These are phyloP conservation scores for Lathyrus oleraceus DNA, from an alignment of 306 rosid genomes.

Conservation along the genomic window DNA sequence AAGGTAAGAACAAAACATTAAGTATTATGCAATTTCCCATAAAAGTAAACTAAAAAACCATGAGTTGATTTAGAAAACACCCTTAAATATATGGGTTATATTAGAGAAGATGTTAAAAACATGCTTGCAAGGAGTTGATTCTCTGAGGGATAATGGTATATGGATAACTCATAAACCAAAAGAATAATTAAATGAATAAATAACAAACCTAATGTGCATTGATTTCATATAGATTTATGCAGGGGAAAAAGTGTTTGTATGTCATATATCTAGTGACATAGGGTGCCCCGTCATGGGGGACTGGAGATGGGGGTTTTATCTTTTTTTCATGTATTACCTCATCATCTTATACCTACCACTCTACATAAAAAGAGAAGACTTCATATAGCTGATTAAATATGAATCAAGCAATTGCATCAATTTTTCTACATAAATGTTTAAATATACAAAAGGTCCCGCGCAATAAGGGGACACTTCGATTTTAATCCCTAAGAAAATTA, in stretches of 20 bases:
- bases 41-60: conserved; percentile 27
- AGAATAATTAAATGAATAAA: not conserved
- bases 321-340: conserved; percentile 3
- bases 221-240: conserved; percentile 22
- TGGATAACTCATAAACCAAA: not conserved
- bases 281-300: not conserved
- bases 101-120: conserved; percentile 5
- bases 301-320: not conserved
- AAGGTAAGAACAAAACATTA: conserved; percentile 10
- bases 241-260: not conserved
- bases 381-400: conserved; percentile 7
- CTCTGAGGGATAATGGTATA: not conserved
- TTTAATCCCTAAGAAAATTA: no score
- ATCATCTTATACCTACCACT: conserved; percentile 10
- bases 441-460: no score
- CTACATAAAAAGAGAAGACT: conserved; percentile 9
- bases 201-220: conserved; percentile 2
- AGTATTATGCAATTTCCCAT: conserved; percentile 17
- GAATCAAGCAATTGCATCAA: conserved; percentile 27
- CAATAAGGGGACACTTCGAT: no score
- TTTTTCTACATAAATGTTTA: not conserved
- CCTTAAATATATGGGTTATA: conserved; percentile 8
- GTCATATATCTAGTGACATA: not conserved
- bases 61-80: conserved; percentile 15
- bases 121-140: conserved; percentile 12